Base-by-base conservation (phyloP, 805 yeast species). In the Suhomyces canberraensis region DNA sequence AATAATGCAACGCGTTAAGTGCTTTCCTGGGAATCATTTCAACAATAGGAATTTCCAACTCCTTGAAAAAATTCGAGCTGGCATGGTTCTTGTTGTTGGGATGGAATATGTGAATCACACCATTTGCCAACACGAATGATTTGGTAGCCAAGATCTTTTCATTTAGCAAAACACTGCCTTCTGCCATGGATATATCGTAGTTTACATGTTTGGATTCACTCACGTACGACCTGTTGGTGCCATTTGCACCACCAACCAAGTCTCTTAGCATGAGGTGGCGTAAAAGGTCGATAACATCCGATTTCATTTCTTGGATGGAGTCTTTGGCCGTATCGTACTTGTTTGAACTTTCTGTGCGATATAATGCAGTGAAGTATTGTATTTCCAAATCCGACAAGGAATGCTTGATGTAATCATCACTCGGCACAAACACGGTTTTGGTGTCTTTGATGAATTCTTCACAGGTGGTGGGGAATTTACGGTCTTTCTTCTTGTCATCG, bases 1-100 rank as follows among this genome's bases (percentile, higher is more conserved):
- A 66, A 34, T 78, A 79, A 40, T 79, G 69, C 41, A 64, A 45
- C 1, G 71, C 71, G 44, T 46, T 60, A 20, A 69, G 52, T 4
- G 65, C 57, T 37, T 60, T 66, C 15, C 66, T 41, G 1, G 72
- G 68, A 3, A 50, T 52, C 50, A 68, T 50, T 1, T 47, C 48
- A 4, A 50, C 60, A 8, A 48, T 30, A 3, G 53, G 43, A 4
- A 60, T 40, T 4, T 46, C 47, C 33, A 63, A 37, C 2, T 35
- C 47, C 3, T 35, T 22, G 19, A 59, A 59, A 39, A 60, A 61
- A 4, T 46, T 29, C 11, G 22, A 21, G 9, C 11, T n/a, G 5
- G 9, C 6, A 6, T 5, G 13, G 15, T 39, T 18, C 20, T 31
- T 24, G 11, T 4, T 7, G 3, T 37, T 32, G 4, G 16, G 14